Evolutionary conservation across 1,284 basidiomycete genomes (phyloP).

Genomic region (Fistulina hepatica): DNA sequence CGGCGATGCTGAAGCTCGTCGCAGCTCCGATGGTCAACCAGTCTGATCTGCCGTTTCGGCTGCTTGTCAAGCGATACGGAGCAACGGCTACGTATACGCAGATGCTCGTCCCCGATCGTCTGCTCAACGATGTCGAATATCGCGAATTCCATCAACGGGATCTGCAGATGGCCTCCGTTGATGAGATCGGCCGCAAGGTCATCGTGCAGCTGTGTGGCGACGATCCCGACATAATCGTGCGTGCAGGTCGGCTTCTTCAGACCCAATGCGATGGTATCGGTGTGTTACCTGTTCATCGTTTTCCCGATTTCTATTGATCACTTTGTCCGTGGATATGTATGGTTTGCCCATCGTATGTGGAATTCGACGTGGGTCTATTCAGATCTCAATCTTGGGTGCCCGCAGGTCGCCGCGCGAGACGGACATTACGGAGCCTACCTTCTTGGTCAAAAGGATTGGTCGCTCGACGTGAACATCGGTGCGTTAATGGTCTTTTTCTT

Average conservation of each 20-base stretch:
- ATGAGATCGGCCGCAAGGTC: conserved; percentile 28
- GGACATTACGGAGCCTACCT: conserved; percentile 67
- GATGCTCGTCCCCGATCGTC: conserved; percentile 51
- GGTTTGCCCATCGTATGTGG: neutral
- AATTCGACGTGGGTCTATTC: conserved; percentile 16
- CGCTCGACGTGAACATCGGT: conserved; percentile 52
- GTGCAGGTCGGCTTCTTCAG: conserved; percentile 47
- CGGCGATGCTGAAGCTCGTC: too few relatives aligned
- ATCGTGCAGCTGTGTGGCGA: conserved; percentile 68
- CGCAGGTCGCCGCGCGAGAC: conserved; percentile 55
- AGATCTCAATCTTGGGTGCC: conserved; percentile 55
- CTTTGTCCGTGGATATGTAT: conserved; percentile 7
- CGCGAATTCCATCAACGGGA: conserved; percentile 47
- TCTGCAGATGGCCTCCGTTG: conserved; percentile 21
- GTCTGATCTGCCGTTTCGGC: conserved; percentile 60
- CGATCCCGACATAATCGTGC: conserved; percentile 44
- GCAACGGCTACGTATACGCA: conserved; percentile 60
- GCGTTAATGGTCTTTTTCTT: conserved; percentile 10
- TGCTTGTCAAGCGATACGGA: conserved; percentile 45
- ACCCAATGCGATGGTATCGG: conserved; percentile 55
- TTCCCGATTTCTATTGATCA: conserved; percentile 1
- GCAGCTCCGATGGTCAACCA: conserved; percentile 66
- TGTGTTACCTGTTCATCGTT: conserved; percentile 23
- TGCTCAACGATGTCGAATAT: conserved; percentile 51
- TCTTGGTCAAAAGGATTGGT: conserved; percentile 59